Evolutionary conservation across 805 yeast species (phyloP), one percentile per base, ranked within the genome.

Genomic region (Candida vaughaniae): DNA sequence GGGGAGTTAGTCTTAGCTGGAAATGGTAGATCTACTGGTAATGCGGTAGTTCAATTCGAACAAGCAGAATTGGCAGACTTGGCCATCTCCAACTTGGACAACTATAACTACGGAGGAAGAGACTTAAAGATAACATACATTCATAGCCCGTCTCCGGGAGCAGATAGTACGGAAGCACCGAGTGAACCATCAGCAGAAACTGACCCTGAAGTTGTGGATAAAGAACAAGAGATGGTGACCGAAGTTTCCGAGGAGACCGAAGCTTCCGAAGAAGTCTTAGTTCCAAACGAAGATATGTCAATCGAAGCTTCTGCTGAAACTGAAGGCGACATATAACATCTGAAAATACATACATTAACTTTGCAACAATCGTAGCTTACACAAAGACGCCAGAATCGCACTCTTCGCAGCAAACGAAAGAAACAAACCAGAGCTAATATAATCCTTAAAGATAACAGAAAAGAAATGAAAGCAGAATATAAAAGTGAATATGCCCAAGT

Each of bases 31-130:
- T 79, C 95, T 12, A 70, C 82, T 1, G 98, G 97, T 20, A 66
- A 72, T 46, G 97, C 95, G n/a, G 89, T 88, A 34, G 89, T 91
- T 29, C 77, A 81, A 56, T 86, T 85, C 55, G 82, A 75, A 42
- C 68, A 71, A 38, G 72, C 69, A 20, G 85, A 76, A 22, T 71
- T 77, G 43, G 95, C 97, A 1, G 84, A 79, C 33, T 64, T 71
- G 32, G 91, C 96, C 34, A 79, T 91, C 48, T 68, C 69, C 30
- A 85, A 83, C 62, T 73, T 93, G 52, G 73, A 86, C 55, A 80
- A 79, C 35, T 91, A 90, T 64, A 78, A 73, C 42, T 91, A 90
- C 54, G 98, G 97, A 50, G 86, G 82, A 28, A 80, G 95, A 51
- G 78, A 75, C 44, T 66, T 90, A 47, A 68, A 61, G 17, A 75